Evolutionary conservation across 352 stramenopile genomes (phyloP).

Genomic region (Thalassiosira mediterranea): DNA sequence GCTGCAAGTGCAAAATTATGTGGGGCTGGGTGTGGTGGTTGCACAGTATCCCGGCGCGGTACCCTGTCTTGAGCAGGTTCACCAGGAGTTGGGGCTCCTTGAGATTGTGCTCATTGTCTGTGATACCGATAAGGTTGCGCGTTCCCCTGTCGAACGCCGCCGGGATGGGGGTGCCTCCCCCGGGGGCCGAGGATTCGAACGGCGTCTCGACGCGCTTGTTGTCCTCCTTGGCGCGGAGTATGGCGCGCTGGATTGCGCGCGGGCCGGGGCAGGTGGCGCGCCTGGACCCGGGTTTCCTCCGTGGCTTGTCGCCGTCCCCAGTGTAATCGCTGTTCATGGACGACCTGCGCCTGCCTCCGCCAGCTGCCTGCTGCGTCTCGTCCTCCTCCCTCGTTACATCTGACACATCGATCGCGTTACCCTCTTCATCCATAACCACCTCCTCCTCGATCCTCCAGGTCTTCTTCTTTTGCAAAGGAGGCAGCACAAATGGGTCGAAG

Average conservation of each 20-base stretch:
- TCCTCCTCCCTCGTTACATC: constrained; percentile 19
- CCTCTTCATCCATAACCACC: neutral
- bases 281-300: neutral
- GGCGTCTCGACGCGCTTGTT: constrained; percentile 31
- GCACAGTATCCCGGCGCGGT: constrained; percentile 35
- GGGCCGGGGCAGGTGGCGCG: constrained; percentile 10
- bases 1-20: constrained; percentile 55
- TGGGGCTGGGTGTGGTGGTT: constrained; percentile 53
- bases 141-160: constrained; percentile 34
- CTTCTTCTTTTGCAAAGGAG: constrained; percentile 26
- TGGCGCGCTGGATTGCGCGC: constrained; percentile 21
- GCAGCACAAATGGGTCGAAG: constrained; percentile 55
- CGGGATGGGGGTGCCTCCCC: constrained; percentile 16
- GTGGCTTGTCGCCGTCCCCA: neutral
- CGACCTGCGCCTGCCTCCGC: neutral
- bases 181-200: constrained; percentile 22
- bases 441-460: neutral
- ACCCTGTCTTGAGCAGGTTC: constrained; percentile 39
- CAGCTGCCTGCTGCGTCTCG: neutral
- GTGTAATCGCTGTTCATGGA: neutral
- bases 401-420: neutral
- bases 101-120: constrained; percentile 46
- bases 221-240: constrained; percentile 30
- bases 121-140: constrained; percentile 45
- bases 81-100: constrained; percentile 38